Conservation (phyloP, 139 green algal genomes). For the Nannochloris sp. region DNA sequence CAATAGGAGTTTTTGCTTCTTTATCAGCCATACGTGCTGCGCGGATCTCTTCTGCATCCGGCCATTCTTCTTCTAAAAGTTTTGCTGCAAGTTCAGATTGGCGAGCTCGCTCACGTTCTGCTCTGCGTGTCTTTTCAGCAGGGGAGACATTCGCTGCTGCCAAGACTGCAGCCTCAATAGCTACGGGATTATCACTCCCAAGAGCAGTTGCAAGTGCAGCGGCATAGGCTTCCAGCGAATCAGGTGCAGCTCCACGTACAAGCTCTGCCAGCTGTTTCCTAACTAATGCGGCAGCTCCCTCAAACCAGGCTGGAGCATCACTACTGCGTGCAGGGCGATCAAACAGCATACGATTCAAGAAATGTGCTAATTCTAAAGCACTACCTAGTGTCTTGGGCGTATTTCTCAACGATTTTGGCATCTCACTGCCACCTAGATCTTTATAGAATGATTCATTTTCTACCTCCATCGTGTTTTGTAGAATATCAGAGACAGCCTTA, state of each 20-base stretch:
- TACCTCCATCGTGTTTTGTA: constrained; percentile 16
- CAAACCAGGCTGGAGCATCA: constrained; percentile 47
- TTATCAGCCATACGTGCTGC: constrained; percentile 25
- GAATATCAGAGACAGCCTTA: background rate
- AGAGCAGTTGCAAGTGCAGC: constrained; percentile 8
- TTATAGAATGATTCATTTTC: constrained; percentile 11
- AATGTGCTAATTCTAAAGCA: constrained; percentile 33
- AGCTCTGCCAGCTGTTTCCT: constrained; percentile 3
- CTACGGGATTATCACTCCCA: constrained; percentile 14
- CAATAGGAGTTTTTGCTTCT: constrained; percentile 40
- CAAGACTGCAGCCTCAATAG: constrained; percentile 4
- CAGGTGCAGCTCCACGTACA: constrained; percentile 10
- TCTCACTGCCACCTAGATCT: background rate
- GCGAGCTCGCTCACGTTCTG: constrained; percentile 14
- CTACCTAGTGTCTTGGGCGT: constrained; percentile 9
- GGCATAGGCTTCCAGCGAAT: constrained; percentile 19
- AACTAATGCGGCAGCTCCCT: constrained; percentile 14
- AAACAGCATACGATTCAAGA: constrained; percentile 27
- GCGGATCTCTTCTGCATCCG: constrained; percentile 26
- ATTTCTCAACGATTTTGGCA: background rate
- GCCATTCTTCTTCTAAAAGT: constrained; percentile 54
- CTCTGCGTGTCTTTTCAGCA: background rate
- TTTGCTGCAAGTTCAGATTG: constrained; percentile 26
- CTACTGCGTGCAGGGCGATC: constrained; percentile 20
- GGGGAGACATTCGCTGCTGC: constrained; percentile 31